Evolutionary conservation across 805 yeast species (phyloP), one percentile per base, ranked within the genome.

Genomic region (Lipomyces sp.): DNA sequence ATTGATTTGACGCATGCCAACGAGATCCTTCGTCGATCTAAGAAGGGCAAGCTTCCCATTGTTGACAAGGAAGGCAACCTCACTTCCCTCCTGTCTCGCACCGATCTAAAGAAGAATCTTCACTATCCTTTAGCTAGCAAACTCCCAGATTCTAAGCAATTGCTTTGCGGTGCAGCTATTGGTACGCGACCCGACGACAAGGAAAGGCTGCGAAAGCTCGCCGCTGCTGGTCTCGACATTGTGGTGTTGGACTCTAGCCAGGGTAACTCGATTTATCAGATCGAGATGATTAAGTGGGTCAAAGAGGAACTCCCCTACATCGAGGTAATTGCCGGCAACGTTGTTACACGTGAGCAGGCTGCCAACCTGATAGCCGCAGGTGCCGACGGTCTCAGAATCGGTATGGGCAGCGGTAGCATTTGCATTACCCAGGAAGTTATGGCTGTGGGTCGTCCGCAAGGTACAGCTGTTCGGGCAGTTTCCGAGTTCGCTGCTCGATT

Each of bases 371-470:
- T 92, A 75, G 89, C 85, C 75, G 97, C 97, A 62, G 99, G 99
- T 81, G 97, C 96, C 62, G 99, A 95, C 80, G 98, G 93, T 79
- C 85, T 95, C 76, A 92, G 98, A 86, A 94, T 95, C 74, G 99
- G 99, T 83, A 95, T 95, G 99, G 99, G 99, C 78, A 91, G 98
- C 42, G 99, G 99, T 76, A 92, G 98, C 70, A 96, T 96, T 79
- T 95, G 99, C 86, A 95, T 95, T 79, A 95, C 99, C 62, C 99
- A 95, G 84, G 99, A 95, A 83, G 99, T 95, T 68, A 95, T 95
- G 99, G 99, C 99, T 62, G 96, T 97, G 83, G 99, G 99, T 82
- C 92, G 99, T 86, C 99, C 99, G 69, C 99, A 95, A 84, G 99
- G 98, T 82, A 92, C 98, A 73, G 99, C 99, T 69, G 98, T 95